phyloP scores from a whole-genome alignment of 768 basidiomycete genomes.

The Mycena haematopus region DNA sequence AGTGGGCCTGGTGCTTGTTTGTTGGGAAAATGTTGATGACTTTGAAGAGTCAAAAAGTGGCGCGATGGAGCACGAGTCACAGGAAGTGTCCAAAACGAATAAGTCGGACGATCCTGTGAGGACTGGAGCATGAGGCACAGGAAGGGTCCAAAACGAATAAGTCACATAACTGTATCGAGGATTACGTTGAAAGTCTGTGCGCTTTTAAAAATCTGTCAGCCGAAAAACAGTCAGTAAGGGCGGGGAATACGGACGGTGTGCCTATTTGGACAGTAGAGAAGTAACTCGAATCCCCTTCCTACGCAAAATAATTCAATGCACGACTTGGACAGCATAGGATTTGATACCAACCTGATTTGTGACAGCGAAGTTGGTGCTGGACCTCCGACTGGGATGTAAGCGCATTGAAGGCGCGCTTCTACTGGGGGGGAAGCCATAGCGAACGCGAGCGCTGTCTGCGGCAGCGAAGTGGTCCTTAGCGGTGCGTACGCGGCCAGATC shows the following conservation, averaged over 20 bases:
- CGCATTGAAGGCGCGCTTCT: neutral
- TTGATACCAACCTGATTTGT: constrained; percentile 18
- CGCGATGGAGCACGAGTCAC: constrained; percentile 49
- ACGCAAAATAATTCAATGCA: neutral
- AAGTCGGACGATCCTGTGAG: constrained; percentile 73
- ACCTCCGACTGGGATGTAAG: constrained; percentile 7
- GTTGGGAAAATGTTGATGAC: constrained; percentile 48
- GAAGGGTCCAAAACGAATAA: constrained; percentile 76
- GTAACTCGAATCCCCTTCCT: constrained; percentile 65
- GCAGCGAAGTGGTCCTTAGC: constrained; percentile 24
- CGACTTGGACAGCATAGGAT: neutral
- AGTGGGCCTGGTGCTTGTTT: constrained; percentile 30
- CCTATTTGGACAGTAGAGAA: constrained; percentile 60
- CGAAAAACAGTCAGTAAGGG: neutral
- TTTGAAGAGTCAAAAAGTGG: constrained; percentile 52
- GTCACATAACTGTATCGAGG: constrained; percentile 91
- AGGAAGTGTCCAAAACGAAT: constrained; percentile 74
- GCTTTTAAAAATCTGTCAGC: constrained; percentile 39
- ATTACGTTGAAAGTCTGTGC: constrained; percentile 77
- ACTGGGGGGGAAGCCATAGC: constrained; percentile 18
- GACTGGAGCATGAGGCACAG: constrained; percentile 51
- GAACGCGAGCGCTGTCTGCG: constrained; percentile 20
- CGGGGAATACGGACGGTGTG: constrained; percentile 58
- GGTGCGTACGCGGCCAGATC: constrained; percentile 17
- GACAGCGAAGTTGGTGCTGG: constrained; percentile 14